These are phyloP conservation scores for Yamadazyma sp. DNA, from an alignment of 805 yeast species.

Conservation along the genomic window DNA sequence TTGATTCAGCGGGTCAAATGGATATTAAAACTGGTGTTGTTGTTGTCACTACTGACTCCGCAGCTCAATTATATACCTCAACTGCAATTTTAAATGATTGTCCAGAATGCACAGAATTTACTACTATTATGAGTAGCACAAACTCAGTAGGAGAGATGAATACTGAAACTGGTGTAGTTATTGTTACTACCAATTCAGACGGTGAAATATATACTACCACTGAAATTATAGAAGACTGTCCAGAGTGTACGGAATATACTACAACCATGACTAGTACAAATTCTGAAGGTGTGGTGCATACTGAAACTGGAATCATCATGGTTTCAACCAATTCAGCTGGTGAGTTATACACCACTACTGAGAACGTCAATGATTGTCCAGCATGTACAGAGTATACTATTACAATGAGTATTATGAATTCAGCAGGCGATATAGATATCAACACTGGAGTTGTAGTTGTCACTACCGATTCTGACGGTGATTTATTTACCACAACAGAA, in stretches of 20 bases:
- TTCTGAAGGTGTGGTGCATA: slow-evolving; percentile 8
- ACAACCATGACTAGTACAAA: slow-evolving; percentile 11
- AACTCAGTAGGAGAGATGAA: slow-evolving; percentile 8
- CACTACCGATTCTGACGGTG: slow-evolving; percentile 11
- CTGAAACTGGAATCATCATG: slow-evolving; percentile 12
- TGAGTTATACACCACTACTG: slow-evolving; percentile 5
- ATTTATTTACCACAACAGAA: slow-evolving; percentile 9
- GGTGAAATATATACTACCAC: slow-evolving; percentile 13
- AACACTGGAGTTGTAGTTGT: slow-evolving; percentile 12
- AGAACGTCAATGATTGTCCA: slow-evolving; percentile 7
- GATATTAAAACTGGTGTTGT: slow-evolving; percentile 12
- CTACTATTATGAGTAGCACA: slow-evolving; percentile 13
- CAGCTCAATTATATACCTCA: slow-evolving; percentile 12
- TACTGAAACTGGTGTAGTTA: slow-evolving; percentile 12
- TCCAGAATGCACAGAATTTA: slow-evolving; percentile 9
- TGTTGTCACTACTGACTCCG: slow-evolving; percentile 17
- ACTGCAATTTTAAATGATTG: slow-evolving; percentile 5
- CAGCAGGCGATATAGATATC: slow-evolving; percentile 9
- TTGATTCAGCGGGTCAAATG: slow-evolving; percentile 7
- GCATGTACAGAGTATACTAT: slow-evolving; percentile 14
- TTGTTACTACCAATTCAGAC: slow-evolving; percentile 11
- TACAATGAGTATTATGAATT: slow-evolving; percentile 8
- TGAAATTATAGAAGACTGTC: slow-evolving; percentile 4
- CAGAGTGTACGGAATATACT: slow-evolving; percentile 12
- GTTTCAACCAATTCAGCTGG: slow-evolving; percentile 13